Evolutionary conservation across 805 yeast genomes (phyloP).

Genomic region (Yamadazyma laniorum): DNA sequence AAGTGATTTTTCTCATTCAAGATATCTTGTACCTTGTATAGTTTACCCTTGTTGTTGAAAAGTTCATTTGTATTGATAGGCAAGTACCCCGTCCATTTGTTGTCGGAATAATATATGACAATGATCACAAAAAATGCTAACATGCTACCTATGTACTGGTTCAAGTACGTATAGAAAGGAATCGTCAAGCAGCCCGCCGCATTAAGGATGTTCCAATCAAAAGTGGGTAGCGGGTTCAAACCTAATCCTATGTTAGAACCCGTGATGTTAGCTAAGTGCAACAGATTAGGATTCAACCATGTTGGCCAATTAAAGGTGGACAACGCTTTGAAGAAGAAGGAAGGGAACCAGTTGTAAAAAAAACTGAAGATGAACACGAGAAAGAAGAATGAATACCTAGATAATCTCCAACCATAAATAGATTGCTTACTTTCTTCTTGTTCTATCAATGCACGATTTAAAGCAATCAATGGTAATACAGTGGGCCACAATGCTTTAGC

Average conservation of each 20-base stretch:
- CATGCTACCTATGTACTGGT: slow-evolving; percentile 37
- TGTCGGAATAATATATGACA: slow-evolving; percentile 44
- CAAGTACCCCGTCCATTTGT: slow-evolving; percentile 48
- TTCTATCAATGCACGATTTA: slow-evolving; percentile 40
- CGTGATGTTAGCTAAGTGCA: slow-evolving; percentile 38
- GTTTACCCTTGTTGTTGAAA: slow-evolving; percentile 50
- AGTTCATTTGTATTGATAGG: slow-evolving; percentile 53
- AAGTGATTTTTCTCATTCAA: slow-evolving; percentile 43
- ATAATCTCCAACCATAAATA: slow-evolving; percentile 41
- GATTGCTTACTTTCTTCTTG: slow-evolving; percentile 19
- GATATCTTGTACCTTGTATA: slow-evolving; percentile 47
- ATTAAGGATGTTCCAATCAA: slow-evolving; percentile 44
- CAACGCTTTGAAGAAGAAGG: slow-evolving; percentile 37
- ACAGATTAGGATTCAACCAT: slow-evolving; percentile 40
- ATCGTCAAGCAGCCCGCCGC: slow-evolving; percentile 39
- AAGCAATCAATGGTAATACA: slow-evolving; percentile 41
- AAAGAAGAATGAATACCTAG: slow-evolving; percentile 40
- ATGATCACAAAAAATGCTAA: slow-evolving; percentile 33
- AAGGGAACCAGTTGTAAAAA: slow-evolving; percentile 43
- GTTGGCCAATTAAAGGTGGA: slow-evolving; percentile 47
- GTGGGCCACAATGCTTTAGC: slow-evolving; percentile 46
- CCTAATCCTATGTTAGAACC: slow-evolving; percentile 41
- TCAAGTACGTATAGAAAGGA: slow-evolving; percentile 43
- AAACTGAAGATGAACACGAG: slow-evolving; percentile 33
- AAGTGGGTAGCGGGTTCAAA: slow-evolving; percentile 40